Evolutionary conservation across 2,329 filamentous ascomycete genomes (phyloP), one percentile per base, ranked within the genome.

Genomic region (Pyrenophora teres): DNA sequence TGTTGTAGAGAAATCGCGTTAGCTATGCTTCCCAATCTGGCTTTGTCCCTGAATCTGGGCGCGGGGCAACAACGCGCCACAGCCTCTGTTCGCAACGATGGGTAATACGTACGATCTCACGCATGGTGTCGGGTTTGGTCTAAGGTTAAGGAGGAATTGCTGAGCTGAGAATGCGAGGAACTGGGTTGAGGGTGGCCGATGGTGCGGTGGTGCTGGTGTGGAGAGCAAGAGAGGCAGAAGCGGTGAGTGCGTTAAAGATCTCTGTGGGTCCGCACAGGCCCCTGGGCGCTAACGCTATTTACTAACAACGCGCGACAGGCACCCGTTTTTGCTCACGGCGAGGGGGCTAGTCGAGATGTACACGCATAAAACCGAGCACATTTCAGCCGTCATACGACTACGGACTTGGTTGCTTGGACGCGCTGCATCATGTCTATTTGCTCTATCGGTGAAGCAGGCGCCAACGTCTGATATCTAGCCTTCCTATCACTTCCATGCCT

Each of bases 41-140:
- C 67, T 60, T 56, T 70, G 68, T 69, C 67, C 66, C 62, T 70
- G 70, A 67, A 38, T 48, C 54, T 56, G 57, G 69, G 73, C 73
- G 76, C 74, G 76, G 73, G 74, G 76, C 71, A 62, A 63, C 60
- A 62, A 67, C 67, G 67, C 77, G 73, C 69, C 64, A 70, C 69
- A 69, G 79, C 76, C 80, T 77, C 77, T 76, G 54, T 54, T 55
- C 51, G 38, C 23, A 19, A 40, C 44, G 47, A 54, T 44, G 53
- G 45, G 49, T 37, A 50, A 59, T 57, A 85, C 83, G 77, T 78
- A 87, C 85, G 78, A 87, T 87, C 78, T 87, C 84, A 81, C 84
- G 84, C 84, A 87, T 87, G 65, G 76, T 85, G 77, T 71, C 53
- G 61, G 27, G 64, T 40, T 50, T 53, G 47, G 44, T 52, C 46